phyloP scores from a whole-genome alignment of 441 rosid genomes.

The Pelargonium cotyledonis region DNA sequence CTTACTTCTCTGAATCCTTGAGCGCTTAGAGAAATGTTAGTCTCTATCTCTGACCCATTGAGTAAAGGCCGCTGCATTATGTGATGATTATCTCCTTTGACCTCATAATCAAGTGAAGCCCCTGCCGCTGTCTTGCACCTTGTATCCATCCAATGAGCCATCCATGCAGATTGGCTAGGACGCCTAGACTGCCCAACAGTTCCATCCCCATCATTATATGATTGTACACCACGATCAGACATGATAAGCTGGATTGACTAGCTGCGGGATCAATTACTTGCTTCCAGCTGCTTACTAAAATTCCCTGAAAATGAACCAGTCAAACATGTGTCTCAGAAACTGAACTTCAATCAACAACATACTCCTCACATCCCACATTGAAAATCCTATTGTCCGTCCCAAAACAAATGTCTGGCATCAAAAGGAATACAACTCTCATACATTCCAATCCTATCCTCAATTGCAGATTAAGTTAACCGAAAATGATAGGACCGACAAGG shows the following conservation, averaged over 20 bases:
- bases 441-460: background rate
- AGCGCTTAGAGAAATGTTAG: slow-evolving; percentile 17
- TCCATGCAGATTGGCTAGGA: slow-evolving; percentile 37
- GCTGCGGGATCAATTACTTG: background rate
- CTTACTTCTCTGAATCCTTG: slow-evolving; percentile 21
- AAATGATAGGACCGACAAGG: too few species aligned
- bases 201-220: slow-evolving; percentile 24
- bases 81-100: slow-evolving; percentile 17
- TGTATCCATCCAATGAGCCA: slow-evolving; percentile 42
- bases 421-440: background rate
- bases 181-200: slow-evolving; percentile 22
- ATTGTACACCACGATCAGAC: slow-evolving; percentile 30
- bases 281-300: slow-evolving; percentile 15
- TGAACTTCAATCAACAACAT: background rate
- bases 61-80: slow-evolving; percentile 13
- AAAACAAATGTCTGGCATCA: background rate
- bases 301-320: slow-evolving; percentile 22
- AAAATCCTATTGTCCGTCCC: background rate
- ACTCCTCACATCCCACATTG: background rate
- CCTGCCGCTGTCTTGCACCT: slow-evolving; percentile 21
- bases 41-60: slow-evolving; percentile 14
- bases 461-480: background rate
- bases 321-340: background rate
- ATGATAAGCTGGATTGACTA: slow-evolving; percentile 21
- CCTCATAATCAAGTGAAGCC: slow-evolving; percentile 7